These are phyloP conservation scores for Neonectria faginata DNA, from an alignment of 2,329 filamentous ascomycete species.

Conservation along the genomic window DNA sequence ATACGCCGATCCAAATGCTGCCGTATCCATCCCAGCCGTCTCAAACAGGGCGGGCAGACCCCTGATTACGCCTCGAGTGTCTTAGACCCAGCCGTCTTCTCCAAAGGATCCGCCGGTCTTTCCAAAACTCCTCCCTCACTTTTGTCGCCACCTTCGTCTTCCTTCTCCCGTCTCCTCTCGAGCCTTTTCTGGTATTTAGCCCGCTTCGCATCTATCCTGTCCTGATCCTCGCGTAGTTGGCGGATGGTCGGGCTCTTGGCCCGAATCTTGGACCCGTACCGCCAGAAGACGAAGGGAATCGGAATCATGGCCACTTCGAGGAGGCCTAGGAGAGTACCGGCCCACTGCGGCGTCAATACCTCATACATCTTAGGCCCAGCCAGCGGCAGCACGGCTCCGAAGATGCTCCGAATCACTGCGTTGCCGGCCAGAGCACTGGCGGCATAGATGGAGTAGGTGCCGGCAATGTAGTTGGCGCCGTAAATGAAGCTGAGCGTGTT, in stretches of 20 bases:
- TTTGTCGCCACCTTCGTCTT: slow-evolving; percentile 12
- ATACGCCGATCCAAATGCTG: not conserved
- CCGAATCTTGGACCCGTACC: slow-evolving; percentile 66
- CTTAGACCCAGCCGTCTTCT: slow-evolving; percentile 3
- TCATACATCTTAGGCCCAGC: slow-evolving; percentile 79
- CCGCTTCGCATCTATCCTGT: slow-evolving; percentile 49
- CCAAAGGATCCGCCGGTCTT: slow-evolving; percentile 13
- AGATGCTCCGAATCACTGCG: slow-evolving; percentile 75
- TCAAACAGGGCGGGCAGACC: not conserved
- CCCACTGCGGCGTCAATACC: slow-evolving; percentile 79
- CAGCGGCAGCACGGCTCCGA: slow-evolving; percentile 83
- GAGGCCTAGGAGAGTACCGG: slow-evolving; percentile 79
- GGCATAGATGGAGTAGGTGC: slow-evolving; percentile 83
- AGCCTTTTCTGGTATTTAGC: slow-evolving; percentile 46
- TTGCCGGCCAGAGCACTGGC: slow-evolving; percentile 86
- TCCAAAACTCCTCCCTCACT: slow-evolving; percentile 29
- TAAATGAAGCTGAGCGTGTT: slow-evolving; percentile 87
- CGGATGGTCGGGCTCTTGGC: slow-evolving; percentile 61
- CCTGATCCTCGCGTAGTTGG: slow-evolving; percentile 59
- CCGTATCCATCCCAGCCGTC: not conserved
- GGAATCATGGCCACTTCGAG: slow-evolving; percentile 81
- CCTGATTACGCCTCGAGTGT: not conserved
- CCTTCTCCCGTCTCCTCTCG: slow-evolving; percentile 31
- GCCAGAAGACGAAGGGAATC: slow-evolving; percentile 83
- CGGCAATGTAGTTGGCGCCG: slow-evolving; percentile 81